These are phyloP conservation scores for Scedosporium apiospermum DNA, from an alignment of 2,329 filamentous ascomycete genomes.

Conservation along the genomic window DNA sequence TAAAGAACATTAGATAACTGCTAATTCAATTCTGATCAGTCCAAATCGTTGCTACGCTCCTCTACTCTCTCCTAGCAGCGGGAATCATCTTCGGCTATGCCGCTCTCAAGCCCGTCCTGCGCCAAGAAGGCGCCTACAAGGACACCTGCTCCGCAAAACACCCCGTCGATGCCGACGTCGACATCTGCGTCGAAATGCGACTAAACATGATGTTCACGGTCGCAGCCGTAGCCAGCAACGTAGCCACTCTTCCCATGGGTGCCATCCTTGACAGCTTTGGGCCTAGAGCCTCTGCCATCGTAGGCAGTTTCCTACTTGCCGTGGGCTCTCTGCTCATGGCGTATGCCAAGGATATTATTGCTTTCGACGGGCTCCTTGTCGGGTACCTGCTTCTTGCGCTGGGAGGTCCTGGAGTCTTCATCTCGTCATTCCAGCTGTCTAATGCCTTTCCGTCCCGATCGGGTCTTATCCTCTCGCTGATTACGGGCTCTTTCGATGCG, in stretches of 20 bases:
- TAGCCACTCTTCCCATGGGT: slow-evolving; percentile 76
- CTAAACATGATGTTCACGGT: slow-evolving; percentile 91
- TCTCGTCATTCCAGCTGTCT: slow-evolving; percentile 74
- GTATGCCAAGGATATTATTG: slow-evolving; percentile 50
- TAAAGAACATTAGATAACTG: background rate
- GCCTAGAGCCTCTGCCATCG: slow-evolving; percentile 64
- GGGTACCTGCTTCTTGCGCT: slow-evolving; percentile 70
- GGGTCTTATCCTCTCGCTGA: slow-evolving; percentile 67
- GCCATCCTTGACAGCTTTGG: slow-evolving; percentile 77
- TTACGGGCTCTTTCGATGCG: slow-evolving; percentile 77
- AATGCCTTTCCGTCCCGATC: slow-evolving; percentile 73
- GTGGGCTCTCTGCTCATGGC: slow-evolving; percentile 65
- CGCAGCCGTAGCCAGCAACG: slow-evolving; percentile 79
- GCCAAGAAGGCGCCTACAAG: slow-evolving; percentile 61
- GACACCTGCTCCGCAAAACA: slow-evolving; percentile 42
- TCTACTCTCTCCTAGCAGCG: slow-evolving; percentile 32
- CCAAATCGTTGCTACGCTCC: slow-evolving; percentile 26
- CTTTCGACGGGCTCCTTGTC: slow-evolving; percentile 65
- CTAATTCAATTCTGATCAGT: slow-evolving; percentile 14
- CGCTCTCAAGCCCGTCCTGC: slow-evolving; percentile 72
- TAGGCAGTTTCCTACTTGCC: slow-evolving; percentile 59
- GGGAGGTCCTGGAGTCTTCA: slow-evolving; percentile 73
- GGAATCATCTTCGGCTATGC: slow-evolving; percentile 80
- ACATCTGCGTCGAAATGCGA: slow-evolving; percentile 45
- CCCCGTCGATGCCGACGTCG: slow-evolving; percentile 14